Evolutionary conservation across 805 yeast genomes (phyloP).

Genomic region (Wickerhamiella kurtzmanii): DNA sequence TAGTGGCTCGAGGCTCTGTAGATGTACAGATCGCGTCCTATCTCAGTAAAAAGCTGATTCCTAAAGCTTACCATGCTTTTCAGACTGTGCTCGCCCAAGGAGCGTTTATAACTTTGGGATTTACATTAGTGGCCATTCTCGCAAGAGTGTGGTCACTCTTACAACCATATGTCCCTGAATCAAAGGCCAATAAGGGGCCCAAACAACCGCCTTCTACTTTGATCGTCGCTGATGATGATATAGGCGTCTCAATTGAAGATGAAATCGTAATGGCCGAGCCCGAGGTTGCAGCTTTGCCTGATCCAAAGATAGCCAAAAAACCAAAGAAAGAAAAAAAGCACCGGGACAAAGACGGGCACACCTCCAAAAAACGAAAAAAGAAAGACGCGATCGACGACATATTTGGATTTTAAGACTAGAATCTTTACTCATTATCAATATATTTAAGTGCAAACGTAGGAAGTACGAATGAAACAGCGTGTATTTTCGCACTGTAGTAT

Average conservation of each 20-base stretch:
- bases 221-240: slow-evolving; percentile 2
- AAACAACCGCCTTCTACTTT: background rate
- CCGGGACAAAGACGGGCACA: too few relatives aligned
- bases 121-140: slow-evolving; percentile 47
- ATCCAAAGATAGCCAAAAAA: slow-evolving; percentile 6
- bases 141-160: slow-evolving; percentile 32
- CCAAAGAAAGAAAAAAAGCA: slow-evolving; percentile 12
- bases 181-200: background rate
- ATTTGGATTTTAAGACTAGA: slow-evolving; percentile 35
- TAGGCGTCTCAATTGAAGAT: slow-evolving; percentile 6
- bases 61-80: slow-evolving; percentile 44
- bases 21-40: slow-evolving; percentile 18
- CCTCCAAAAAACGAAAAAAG: slow-evolving; percentile 32
- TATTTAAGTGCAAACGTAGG: slow-evolving; percentile 77
- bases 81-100: slow-evolving; percentile 59
- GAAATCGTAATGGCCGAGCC: background rate
- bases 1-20: slow-evolving; percentile 7
- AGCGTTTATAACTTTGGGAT: slow-evolving; percentile 63
- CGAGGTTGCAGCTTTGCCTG: too few relatives aligned
- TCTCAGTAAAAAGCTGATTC: slow-evolving; percentile 29
- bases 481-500: slow-evolving; percentile 78
- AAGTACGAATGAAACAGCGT: slow-evolving; percentile 76
- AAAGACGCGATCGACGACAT: slow-evolving; percentile 60
- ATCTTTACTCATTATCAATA: slow-evolving; percentile 22
- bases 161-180: slow-evolving; percentile 2